phyloP scores from a whole-genome alignment of 495 filamentous ascomycete species.

The Aspergillus carlsbadensis region DNA sequence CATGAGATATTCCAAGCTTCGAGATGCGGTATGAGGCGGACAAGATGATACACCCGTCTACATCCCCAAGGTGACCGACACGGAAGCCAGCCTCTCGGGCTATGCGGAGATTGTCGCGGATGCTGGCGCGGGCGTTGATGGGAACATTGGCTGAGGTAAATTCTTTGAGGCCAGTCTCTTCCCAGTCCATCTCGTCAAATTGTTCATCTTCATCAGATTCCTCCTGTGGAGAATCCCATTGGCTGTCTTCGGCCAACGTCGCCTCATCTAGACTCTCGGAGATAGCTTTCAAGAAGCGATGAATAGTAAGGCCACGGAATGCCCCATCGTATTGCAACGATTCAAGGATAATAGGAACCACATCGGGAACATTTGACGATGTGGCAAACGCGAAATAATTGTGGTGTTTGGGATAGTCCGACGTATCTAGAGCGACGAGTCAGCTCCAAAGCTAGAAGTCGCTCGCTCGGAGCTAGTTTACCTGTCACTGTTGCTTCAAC shows the following conservation, averaged over 20 bases:
- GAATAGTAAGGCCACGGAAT: slow-evolving; percentile 28
- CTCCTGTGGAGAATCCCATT: background rate
- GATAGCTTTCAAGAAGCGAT: slow-evolving; percentile 37
- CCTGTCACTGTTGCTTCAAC: slow-evolving; percentile 56
- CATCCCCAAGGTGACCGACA: slow-evolving; percentile 60
- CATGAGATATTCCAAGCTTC: slow-evolving; percentile 73
- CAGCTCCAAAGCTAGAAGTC: background rate
- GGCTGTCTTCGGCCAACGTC: slow-evolving; percentile 13
- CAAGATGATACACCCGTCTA: slow-evolving; percentile 58
- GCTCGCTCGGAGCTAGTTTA: slow-evolving; percentile 23
- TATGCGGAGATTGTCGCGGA: slow-evolving; percentile 62
- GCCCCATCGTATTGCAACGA: slow-evolving; percentile 23
- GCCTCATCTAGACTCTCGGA: slow-evolving; percentile 37
- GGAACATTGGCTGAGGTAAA: slow-evolving; percentile 31
- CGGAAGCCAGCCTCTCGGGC: slow-evolving; percentile 70
- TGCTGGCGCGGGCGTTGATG: slow-evolving; percentile 28
- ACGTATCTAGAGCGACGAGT: slow-evolving; percentile 42
- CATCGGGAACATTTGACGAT: slow-evolving; percentile 45
- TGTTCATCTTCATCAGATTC: background rate
- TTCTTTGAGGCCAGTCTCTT: slow-evolving; percentile 19
- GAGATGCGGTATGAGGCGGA: slow-evolving; percentile 60
- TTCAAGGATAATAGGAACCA: slow-evolving; percentile 48
- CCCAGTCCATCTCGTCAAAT: slow-evolving; percentile 22
- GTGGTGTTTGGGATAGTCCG: slow-evolving; percentile 64
- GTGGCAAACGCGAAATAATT: slow-evolving; percentile 59